These are phyloP conservation scores for Talaromyces stipitatus DNA, from an alignment of 495 filamentous ascomycete species.

Conservation along the genomic window DNA sequence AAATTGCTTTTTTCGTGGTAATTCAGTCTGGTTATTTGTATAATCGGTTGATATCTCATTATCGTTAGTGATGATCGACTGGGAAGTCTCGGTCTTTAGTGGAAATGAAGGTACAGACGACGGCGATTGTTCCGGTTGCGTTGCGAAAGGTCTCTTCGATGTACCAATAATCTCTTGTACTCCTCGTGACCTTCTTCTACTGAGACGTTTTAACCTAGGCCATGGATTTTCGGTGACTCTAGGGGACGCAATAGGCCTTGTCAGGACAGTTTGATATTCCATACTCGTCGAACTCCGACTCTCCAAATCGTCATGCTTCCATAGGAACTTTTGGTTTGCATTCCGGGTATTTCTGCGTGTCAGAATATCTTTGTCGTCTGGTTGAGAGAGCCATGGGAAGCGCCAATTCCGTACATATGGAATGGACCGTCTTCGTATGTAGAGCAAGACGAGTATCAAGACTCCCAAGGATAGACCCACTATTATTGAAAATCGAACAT, in stretches of 20 bases:
- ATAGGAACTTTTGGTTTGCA: neutral
- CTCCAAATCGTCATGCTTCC: too few relatives aligned
- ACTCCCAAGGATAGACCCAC: neutral
- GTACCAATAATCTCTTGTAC: neutral
- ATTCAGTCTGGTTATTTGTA: neutral
- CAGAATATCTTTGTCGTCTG: too few relatives aligned
- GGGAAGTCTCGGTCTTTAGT: neutral
- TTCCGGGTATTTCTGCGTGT: neutral
- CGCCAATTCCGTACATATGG: neutral
- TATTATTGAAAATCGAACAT: neutral
- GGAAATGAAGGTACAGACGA: neutral
- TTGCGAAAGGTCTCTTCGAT: neutral
- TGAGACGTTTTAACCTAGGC: neutral
- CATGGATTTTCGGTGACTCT: neutral
- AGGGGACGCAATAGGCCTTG: neutral
- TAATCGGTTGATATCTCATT: neutral
- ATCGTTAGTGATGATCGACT: neutral
- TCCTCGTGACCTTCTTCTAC: neutral
- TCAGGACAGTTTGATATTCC: neutral
- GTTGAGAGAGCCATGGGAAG: too few relatives aligned
- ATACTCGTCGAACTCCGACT: too few relatives aligned
- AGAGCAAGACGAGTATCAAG: neutral
- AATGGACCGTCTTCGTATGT: neutral
- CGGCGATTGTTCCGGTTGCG: neutral
- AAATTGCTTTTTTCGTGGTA: neutral